Conservation (phyloP, 805 yeast genomes). For the Saccharomycopsis lassenensis region DNA sequence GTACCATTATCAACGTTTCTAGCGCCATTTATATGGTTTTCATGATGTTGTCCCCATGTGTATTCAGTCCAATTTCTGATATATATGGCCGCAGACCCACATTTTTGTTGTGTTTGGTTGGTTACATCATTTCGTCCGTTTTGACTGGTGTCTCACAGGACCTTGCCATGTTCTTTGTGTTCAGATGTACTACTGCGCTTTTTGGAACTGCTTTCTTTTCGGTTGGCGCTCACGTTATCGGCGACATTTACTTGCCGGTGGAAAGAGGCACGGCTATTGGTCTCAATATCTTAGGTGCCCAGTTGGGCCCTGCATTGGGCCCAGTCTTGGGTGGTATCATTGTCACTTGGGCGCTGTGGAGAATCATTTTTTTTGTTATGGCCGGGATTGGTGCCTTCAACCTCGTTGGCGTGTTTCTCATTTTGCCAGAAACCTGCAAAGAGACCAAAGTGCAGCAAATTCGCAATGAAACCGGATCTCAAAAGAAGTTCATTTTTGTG, state of each 20-base stretch:
- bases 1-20: constrained; percentile 35
- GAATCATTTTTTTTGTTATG: constrained; percentile 41
- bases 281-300: constrained; percentile 38
- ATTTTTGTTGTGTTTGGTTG: constrained; percentile 31
- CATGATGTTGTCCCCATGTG: constrained; percentile 43
- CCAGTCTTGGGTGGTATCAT: constrained; percentile 44
- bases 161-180: constrained; percentile 43
- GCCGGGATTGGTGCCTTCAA: constrained; percentile 33
- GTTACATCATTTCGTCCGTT: constrained; percentile 23
- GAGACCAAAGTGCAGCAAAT: constrained; percentile 24
- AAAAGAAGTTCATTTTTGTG: constrained; percentile 31
- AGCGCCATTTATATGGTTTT: constrained; percentile 39
- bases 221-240: constrained; percentile 40
- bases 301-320: constrained; percentile 43
- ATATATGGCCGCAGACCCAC: constrained; percentile 39
- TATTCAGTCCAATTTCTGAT: constrained; percentile 40
- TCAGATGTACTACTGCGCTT: constrained; percentile 38
- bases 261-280: constrained; percentile 44
- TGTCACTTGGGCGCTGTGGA: constrained; percentile 40
- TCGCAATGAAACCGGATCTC: constrained; percentile 22
- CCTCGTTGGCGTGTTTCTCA: constrained; percentile 27
- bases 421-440: constrained; percentile 37
- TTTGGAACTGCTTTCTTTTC: constrained; percentile 47
- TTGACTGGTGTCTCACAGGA: constrained; percentile 38
- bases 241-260: constrained; percentile 39